phyloP scores from a whole-genome alignment of 73 alveolate species.

The Paramecium biaurelia region DNA sequence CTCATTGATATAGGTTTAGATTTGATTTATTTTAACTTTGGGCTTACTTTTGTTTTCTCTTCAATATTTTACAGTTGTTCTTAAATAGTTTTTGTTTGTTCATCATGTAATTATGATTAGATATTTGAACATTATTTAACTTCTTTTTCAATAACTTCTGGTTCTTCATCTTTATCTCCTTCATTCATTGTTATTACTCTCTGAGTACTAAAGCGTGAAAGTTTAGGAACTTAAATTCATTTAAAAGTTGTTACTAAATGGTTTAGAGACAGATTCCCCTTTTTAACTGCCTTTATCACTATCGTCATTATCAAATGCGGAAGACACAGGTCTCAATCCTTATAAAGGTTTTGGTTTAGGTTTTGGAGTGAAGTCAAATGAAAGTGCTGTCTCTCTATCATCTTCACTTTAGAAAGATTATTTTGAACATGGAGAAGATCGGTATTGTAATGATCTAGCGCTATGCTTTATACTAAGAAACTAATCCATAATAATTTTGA shows the following conservation, averaged over 20 bases:
- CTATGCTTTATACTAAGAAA: background rate
- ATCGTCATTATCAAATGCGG: background rate
- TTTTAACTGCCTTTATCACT: background rate
- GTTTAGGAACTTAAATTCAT: background rate
- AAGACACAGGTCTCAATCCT: background rate
- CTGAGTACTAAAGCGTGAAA: background rate
- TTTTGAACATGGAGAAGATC: background rate
- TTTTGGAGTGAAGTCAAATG: background rate
- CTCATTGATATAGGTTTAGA: background rate
- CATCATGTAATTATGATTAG: background rate
- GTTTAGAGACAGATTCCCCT: background rate
- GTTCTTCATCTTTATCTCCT: background rate
- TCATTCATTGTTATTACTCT: background rate
- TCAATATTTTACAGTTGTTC: background rate
- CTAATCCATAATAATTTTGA: conserved; percentile 17
- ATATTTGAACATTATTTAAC: background rate
- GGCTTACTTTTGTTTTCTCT: background rate
- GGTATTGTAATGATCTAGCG: background rate
- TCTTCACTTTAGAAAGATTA: conserved; percentile 26
- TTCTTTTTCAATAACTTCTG: background rate
- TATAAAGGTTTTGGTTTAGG: background rate
- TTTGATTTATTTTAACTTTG: background rate
- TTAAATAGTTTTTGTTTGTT: background rate
- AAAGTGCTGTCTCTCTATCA: background rate
- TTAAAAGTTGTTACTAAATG: background rate